A percentile compares a stretch with the other conserved stretches of the same genome.
Evolutionary conservation across 1,284 basidiomycete species (phyloP).

Genomic region (Ganoderma resinaceum): DNA sequence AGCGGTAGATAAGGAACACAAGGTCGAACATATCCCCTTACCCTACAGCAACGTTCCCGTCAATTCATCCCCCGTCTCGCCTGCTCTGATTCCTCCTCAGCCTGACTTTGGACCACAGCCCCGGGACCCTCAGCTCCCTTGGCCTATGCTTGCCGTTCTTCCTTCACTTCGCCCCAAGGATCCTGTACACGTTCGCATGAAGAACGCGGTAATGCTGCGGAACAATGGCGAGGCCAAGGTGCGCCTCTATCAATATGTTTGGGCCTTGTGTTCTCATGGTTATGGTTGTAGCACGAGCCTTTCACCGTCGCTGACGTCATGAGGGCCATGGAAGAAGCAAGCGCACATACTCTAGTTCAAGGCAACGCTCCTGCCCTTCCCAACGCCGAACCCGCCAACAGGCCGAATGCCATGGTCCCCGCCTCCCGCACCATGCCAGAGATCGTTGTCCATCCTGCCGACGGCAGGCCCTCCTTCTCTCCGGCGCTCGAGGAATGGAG

Average conservation of each 20-base stretch:
- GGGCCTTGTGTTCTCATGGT: neutral
- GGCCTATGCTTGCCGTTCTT: constrained; percentile 6
- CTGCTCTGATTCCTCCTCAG: neutral
- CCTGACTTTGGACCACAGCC: neutral
- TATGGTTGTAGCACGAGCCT: constrained; percentile 6
- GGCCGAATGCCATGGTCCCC: too few species aligned
- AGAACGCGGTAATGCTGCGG: constrained; percentile 1
- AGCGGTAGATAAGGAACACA: neutral
- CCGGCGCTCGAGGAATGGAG: neutral
- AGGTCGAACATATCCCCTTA: neutral
- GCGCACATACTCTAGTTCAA: neutral
- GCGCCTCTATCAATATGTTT: neutral
- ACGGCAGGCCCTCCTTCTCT: constrained; percentile 10
- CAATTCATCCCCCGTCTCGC: neutral
- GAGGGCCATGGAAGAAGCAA: constrained; percentile 5
- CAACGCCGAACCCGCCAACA: neutral
- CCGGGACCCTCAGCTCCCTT: neutral
- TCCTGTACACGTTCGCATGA: neutral
- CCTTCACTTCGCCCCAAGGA: neutral
- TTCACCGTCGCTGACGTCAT: constrained; percentile 9
- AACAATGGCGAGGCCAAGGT: constrained; percentile 5
- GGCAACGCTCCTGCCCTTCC: neutral
- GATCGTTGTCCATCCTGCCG: constrained; percentile 14
- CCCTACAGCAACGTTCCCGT: neutral
- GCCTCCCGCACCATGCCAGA: neutral